A percentile compares a stretch with the other conserved stretches of the same genome.
Evolutionary conservation across 2,329 filamentous ascomycete species (phyloP).

Genomic region (Monosporascus sp.): DNA sequence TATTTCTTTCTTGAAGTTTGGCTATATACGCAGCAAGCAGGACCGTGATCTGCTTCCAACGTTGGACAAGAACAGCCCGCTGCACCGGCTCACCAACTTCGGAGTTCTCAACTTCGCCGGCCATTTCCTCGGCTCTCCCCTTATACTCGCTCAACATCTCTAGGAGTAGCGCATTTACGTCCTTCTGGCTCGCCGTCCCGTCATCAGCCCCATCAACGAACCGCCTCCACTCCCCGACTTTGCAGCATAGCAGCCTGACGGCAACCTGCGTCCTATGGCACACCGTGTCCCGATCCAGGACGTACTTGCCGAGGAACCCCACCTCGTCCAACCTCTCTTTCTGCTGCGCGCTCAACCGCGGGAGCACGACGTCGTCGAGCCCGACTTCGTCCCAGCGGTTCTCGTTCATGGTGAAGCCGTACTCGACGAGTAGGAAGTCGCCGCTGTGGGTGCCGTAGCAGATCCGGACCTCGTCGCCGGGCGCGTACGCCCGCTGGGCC

Average conservation of each 20-base stretch:
- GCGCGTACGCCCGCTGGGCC: constrained; percentile 42
- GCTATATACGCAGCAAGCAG: constrained; percentile 33
- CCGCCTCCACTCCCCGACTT: constrained; percentile 35
- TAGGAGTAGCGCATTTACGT: constrained; percentile 33
- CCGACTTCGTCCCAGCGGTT: constrained; percentile 48
- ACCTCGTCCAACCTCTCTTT: constrained; percentile 35
- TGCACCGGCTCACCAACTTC: constrained; percentile 28
- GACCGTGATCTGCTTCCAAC: constrained; percentile 38
- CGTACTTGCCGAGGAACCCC: constrained; percentile 47
- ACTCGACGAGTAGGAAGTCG: constrained; percentile 68
- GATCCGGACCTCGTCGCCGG: constrained; percentile 62
- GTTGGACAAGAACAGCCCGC: constrained; percentile 30
- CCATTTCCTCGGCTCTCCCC: constrained; percentile 23
- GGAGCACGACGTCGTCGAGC: constrained; percentile 43
- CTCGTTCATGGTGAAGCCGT: constrained; percentile 42
- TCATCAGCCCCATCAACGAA: constrained; percentile 43
- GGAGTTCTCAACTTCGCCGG: constrained; percentile 24
- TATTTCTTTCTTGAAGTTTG: constrained; percentile 16
- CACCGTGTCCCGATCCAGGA: constrained; percentile 42
- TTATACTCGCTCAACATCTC: constrained; percentile 34
- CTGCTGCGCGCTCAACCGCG: constrained; percentile 29
- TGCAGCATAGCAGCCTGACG: constrained; percentile 36
- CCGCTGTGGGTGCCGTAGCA: constrained; percentile 68
- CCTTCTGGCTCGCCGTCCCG: constrained; percentile 35
- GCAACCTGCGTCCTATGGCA: constrained; percentile 55